These are phyloP conservation scores for Tylopilus sp. DNA, from an alignment of 1,284 basidiomycete species.

Conservation along the genomic window DNA sequence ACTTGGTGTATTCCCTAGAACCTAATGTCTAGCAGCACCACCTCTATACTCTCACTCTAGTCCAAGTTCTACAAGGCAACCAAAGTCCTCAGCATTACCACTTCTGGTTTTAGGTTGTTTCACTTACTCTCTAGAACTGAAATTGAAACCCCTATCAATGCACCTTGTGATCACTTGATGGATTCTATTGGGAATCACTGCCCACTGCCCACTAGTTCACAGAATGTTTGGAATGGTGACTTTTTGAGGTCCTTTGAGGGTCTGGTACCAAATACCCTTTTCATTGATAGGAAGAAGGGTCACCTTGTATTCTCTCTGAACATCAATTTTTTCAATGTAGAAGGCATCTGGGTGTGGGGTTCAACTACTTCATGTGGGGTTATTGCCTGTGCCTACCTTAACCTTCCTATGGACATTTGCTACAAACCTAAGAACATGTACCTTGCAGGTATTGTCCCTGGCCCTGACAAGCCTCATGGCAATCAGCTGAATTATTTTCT, in stretches of 20 bases:
- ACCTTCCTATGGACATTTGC: neutral
- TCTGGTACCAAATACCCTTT: neutral
- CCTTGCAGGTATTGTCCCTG: neutral
- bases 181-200: neutral
- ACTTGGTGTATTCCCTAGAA: no score
- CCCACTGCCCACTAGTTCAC: neutral
- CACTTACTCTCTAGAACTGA: neutral
- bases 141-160: neutral
- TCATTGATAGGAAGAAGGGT: neutral
- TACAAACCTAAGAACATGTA: conserved; percentile 1
- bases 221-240: conserved; percentile 5
- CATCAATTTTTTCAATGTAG: neutral
- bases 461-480: neutral
- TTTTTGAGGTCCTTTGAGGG: neutral
- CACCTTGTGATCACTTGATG: conserved; percentile 4
- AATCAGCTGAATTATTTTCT: neutral
- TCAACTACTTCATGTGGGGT: neutral
- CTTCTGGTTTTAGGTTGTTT: no score
- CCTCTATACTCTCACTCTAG: no score
- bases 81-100: no score
- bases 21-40: no score
- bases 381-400: neutral
- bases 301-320: neutral
- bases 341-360: neutral
- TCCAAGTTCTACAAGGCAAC: no score